These are phyloP conservation scores for Isatis tinctoria DNA, from an alignment of 345 rosid genomes.

Conservation along the genomic window DNA sequence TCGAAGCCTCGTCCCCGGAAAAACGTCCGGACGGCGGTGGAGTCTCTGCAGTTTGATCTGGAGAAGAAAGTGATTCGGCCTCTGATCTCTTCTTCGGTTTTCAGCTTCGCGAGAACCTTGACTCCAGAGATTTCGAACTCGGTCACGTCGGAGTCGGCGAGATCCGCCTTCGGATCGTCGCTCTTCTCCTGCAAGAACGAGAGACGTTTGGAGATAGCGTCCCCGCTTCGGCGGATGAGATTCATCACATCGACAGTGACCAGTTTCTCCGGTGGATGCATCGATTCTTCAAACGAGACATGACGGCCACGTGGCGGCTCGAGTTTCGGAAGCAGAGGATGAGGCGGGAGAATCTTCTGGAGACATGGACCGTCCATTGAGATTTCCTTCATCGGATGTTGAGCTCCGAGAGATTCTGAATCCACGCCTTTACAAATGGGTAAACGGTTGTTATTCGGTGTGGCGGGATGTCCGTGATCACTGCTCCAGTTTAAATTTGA, in stretches of 20 bases:
- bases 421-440: neutral
- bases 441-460: neutral
- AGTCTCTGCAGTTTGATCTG: slow-evolving; percentile 75
- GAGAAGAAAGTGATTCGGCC: slow-evolving; percentile 73
- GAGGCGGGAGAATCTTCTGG: slow-evolving; percentile 43
- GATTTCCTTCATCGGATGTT: neutral
- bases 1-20: slow-evolving; percentile 49
- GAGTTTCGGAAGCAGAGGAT: slow-evolving; percentile 65
- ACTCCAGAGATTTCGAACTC: slow-evolving; percentile 73
- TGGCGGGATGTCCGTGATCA: slow-evolving; percentile 9
- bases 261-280: slow-evolving; percentile 25
- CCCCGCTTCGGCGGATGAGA: slow-evolving; percentile 59
- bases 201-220: slow-evolving; percentile 51
- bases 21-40: slow-evolving; percentile 69
- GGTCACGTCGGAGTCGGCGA: slow-evolving; percentile 42
- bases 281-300: neutral
- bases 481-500: slow-evolving; percentile 12
- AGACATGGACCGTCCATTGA: neutral
- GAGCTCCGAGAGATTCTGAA: neutral
- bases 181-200: slow-evolving; percentile 30
- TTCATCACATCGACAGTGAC: slow-evolving; percentile 43
- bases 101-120: slow-evolving; percentile 58
- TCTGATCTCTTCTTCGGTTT: slow-evolving; percentile 39
- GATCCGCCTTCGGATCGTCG: neutral
- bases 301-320: slow-evolving; percentile 62